Base-by-base conservation (phyloP, 345 rosid species). In the Lumnitzera racemosa region DNA sequence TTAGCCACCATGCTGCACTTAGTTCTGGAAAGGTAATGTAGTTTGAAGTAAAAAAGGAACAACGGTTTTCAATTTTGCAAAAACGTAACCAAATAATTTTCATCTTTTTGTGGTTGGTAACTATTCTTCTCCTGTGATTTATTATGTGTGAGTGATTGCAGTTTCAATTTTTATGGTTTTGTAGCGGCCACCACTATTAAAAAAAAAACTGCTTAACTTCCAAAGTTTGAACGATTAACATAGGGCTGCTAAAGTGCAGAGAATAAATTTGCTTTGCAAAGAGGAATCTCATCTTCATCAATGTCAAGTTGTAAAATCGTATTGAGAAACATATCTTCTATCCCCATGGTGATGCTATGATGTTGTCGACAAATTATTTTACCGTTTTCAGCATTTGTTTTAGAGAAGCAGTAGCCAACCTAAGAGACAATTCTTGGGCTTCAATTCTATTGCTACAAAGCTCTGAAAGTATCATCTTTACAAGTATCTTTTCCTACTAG, bases 281-380 rank as follows among this genome's bases (percentile, higher is more conserved):
- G 66, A 43, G 90, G 77, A 41, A 78, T 55, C 15, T 68, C 67
- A 53, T 83, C 81, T 70, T 78, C 80, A 13, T 63, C 70, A n/a
- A 82, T 67, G 41, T 80, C 87, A 4, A 76, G 46, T 12, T 96
- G 96, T 55, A 70, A 66, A 69, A 85, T 78, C 53, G 96, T 85
- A 71, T 83, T 87, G 13, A 81, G 87, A 82, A 92, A 92, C 96
- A 92, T 82, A 77, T 92, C 98, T 76, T 87, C 97, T 61, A 92
- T 89, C 50, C 96, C 97, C 31, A 87, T 78, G 2, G 81, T 76
- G 57, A 89, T 79, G 66, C 80, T 77, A 61, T 80, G 87, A 67
- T 89, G 88, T 77, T 84, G 89, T 17, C 96, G 91, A 9, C 64
- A 65, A 62, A 89, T 81, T 55, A 92, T 78, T 72, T 87, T 91